Base-by-base conservation (phyloP, 2,329 filamentous ascomycete species). In the Graphilbum ipis-grandicollis region DNA sequence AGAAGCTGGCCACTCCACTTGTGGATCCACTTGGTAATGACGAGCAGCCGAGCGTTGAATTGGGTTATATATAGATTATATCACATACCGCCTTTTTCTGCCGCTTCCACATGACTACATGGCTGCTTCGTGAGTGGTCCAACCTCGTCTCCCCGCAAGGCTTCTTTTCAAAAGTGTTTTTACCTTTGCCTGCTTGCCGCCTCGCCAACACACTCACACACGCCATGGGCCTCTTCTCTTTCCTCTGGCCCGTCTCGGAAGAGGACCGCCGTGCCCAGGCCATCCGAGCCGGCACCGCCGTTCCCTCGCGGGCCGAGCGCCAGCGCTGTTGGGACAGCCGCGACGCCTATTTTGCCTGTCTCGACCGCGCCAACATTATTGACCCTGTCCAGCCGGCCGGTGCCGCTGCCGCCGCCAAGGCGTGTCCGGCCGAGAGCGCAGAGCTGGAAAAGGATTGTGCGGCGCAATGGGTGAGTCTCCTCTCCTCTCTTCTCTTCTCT, bases 371-470 rank as follows among this genome's bases (percentile, higher is more conserved):
- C 62, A 62, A 68, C 51, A 88, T 98, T 47, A 56, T 93, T 45
- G 86, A 98, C 57, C 57, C 65, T 15, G 47, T 56, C 44, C 60
- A 61, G 48, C 56, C 63, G 36, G 58, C 58, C 25, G 53, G 56
- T 43, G 49, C 52, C n/a, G 52, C 56, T 2, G 48, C 52, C 9
- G 54, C 59, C 3, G 49, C 48, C 7, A 53, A 50, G 37, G 53
- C 55, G 28, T 69, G 65, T 42, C 52, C 54, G 19, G 39, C 43
- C 31, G 52, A 65, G 53, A 50, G 51, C 19, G 52, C 48, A 22
- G 68, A 65, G 40, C 93, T 96, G 50, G 84, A 93, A 59, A 67
- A 68, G 48, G 81, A 88, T 53, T 98, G 90, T 56, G 84, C 85
- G 15, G 69, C 66, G 41, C 86, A 85, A 53, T 98, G 90, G 90